Evolutionary conservation across 257 asterid species (phyloP), one percentile per base, ranked within the genome.

Genomic region (Plantago elongata): DNA sequence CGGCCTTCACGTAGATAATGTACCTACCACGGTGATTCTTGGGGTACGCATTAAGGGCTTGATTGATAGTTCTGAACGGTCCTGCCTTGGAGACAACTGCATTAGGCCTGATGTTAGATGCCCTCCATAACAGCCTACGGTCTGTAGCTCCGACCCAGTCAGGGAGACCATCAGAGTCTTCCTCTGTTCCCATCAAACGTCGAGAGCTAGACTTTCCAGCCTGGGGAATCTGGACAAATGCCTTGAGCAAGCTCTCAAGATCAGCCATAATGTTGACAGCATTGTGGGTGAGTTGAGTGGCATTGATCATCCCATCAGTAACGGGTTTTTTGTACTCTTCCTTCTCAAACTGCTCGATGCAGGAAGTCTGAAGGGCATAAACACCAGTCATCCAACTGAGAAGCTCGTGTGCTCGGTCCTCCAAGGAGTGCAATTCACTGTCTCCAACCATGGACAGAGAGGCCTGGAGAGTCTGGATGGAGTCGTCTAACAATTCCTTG

Each of bases 71-170:
- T 68, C 57, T 85, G 63, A 63, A 85, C 10, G 69, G 66, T 0
- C 94, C 95, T 44, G 86, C 86, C 75, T 79, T 69, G 44, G 95
- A 82, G 9, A 89, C 97, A 30, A 81, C 79, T 0, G 64, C 87
- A 16, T 86, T 17, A 0, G 95, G 91, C 27, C 6, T 45, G 3
- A 66, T 15, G 4, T 8, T 61, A 46, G 50, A 2, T 2, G 51
- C 64, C 61, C 5, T 14, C 5, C 67, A 78, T 61, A 87, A 48
- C 0, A 89, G 81, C 85, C 54, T 79, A 15, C 95, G 74, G n/a
- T 84, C 94, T 0, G 78, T 88, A 0, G 54, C 73, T 0, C 69
- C 66, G 13, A 87, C 60, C 97, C 95, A 89, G 5, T 71, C 17
- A 1, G 94, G 95, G 18, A 50, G 79, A 3, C 81, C 80, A 0